Base-by-base conservation (phyloP, 73 alveolate genomes). In the Paraurostyla sp. region DNA sequence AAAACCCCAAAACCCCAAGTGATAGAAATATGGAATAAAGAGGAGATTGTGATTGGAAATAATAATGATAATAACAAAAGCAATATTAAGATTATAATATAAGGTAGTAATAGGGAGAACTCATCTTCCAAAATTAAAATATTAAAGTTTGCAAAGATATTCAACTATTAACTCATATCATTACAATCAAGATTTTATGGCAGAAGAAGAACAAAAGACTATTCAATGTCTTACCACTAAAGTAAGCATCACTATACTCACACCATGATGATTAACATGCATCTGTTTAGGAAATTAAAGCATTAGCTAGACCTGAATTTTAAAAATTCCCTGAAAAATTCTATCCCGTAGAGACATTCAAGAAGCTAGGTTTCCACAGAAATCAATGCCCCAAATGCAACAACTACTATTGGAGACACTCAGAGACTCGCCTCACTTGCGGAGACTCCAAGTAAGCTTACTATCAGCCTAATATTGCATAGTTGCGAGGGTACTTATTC, bases 401-500 rank as follows among this genome's bases (percentile, higher is more conserved):
- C 43, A 93, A 96, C 76, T 96, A 88, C 89, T 97, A 91, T 86
- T 97, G 99, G 99, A 80, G 98, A 50, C 97, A 92, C 84, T 63
- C 97, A 56, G 99, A 93, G 46, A 73, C 88, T 16, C 87, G 90
- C 54, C 88, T 56, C 49, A 97, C 99, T 30, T 97, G 99, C 90
- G 99, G 99, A 57, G 99, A 97, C 87, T 95, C 99, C 13, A 91
- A 95, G 94, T 94, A 94, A 91, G 58, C 0, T 43, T 43, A 56
- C 27, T 78, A 20, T 52, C 35, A 23, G 41, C 27, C 43, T 32
- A 38, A 30, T 27, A 18, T 36, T 73, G 1, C 0, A 38, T 92
- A 94, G 97, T 42, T 97, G 99, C 89, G 99, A 87, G 38, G 99
- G 99, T 23, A 95, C 93, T 69, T 97, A 97, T 80, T 91, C 98